Percentiles rank a stretch among this genome's conserved stretches.
phyloP scores from a whole-genome alignment of 2,329 filamentous ascomycete species.

The Camptophora hylomeconis region DNA sequence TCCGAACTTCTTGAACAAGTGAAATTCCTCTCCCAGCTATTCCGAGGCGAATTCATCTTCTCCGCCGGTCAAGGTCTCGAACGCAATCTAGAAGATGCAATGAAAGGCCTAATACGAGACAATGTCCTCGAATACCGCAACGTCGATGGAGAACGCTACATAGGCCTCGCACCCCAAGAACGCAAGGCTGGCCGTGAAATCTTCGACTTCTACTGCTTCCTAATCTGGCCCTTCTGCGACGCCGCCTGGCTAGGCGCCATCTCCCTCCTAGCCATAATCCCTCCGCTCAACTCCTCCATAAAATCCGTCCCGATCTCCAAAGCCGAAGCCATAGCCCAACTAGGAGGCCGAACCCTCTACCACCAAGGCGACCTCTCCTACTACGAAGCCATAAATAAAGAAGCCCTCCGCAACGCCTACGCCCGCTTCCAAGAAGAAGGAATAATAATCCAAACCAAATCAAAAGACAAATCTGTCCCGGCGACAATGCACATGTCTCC shows the following conservation, averaged over 20 bases:
- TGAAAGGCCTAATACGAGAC: conserved; percentile 65
- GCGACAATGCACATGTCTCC: conserved; percentile 51
- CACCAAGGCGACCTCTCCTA: conserved; percentile 95
- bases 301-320: conserved; percentile 67
- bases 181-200: conserved; percentile 74
- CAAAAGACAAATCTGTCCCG: conserved; percentile 36
- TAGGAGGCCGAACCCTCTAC: conserved; percentile 90
- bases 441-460: conserved; percentile 63
- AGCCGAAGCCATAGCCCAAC: conserved; percentile 67
- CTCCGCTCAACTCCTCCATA: conserved; percentile 39
- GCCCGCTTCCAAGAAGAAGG: conserved; percentile 79
- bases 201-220: conserved; percentile 96
- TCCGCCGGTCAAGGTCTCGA: conserved; percentile 64
- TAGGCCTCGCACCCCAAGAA: conserved; percentile 68
- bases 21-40: conserved; percentile 75
- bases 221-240: conserved; percentile 98
- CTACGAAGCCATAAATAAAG: conserved; percentile 97
- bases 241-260: conserved; percentile 85
- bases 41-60: conserved; percentile 95
- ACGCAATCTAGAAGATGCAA: conserved; percentile 66
- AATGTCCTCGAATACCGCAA: conserved; percentile 55
- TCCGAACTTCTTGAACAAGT: conserved; percentile 64
- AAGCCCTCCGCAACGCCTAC: conserved; percentile 88
- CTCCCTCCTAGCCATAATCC: conserved; percentile 72
- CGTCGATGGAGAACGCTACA: conserved; percentile 42